These are phyloP conservation scores for Hyphopichia buzzinii DNA, from an alignment of 1,139 yeast genomes.

Conservation along the genomic window DNA sequence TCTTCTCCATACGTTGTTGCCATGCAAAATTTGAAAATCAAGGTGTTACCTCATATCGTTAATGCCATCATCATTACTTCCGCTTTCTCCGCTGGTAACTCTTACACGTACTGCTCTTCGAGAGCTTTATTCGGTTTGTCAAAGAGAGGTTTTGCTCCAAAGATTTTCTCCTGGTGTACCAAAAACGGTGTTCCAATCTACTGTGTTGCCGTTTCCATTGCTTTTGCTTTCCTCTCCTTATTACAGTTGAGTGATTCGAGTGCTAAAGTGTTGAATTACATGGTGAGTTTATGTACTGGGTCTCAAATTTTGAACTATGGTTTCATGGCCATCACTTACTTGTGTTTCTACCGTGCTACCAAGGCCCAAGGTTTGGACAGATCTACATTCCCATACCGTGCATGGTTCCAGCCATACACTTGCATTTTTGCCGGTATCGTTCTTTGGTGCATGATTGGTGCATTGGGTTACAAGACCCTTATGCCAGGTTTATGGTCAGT, in stretches of 20 bases:
- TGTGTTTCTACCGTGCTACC: slow-evolving; percentile 59
- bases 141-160: slow-evolving; percentile 39
- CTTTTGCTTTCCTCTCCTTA: slow-evolving; percentile 33
- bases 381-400: slow-evolving; percentile 21
- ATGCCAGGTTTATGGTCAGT: slow-evolving; percentile 71
- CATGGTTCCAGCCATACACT: slow-evolving; percentile 34
- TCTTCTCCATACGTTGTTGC: slow-evolving; percentile 49
- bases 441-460: slow-evolving; percentile 27
- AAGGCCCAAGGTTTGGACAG: slow-evolving; percentile 36
- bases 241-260: slow-evolving; percentile 21
- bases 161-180: slow-evolving; percentile 35
- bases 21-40: slow-evolving; percentile 38
- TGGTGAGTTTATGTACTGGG: slow-evolving; percentile 74
- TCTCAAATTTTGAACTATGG: slow-evolving; percentile 74
- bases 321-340: slow-evolving; percentile 60
- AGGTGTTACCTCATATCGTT: slow-evolving; percentile 40
- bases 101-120: slow-evolving; percentile 43
- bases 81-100: slow-evolving; percentile 46
- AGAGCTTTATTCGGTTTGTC: slow-evolving; percentile 43
- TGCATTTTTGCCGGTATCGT: slow-evolving; percentile 21
- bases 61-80: slow-evolving; percentile 35
- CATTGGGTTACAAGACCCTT: slow-evolving; percentile 45
- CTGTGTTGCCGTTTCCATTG: slow-evolving; percentile 37
- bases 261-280: slow-evolving; percentile 68
- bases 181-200: slow-evolving; percentile 60